Evolutionary conservation across 2,329 filamentous ascomycete species (phyloP), one percentile per base, ranked within the genome.

Genomic region (Verticillium klebahnii): DNA sequence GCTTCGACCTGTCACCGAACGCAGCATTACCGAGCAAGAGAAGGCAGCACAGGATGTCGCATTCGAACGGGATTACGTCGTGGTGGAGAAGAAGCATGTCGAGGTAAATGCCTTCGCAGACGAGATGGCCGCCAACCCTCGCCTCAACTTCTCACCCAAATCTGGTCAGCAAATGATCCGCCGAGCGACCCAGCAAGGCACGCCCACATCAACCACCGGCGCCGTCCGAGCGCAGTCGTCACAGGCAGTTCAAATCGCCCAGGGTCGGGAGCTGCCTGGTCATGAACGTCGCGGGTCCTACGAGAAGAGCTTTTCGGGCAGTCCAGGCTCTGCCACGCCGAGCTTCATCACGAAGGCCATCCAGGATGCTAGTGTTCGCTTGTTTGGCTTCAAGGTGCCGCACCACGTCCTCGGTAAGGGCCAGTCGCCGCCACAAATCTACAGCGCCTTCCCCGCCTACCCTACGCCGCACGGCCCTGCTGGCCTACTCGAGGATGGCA

Each of bases 91-190:
- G 79, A 88, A 90, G 66, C 90, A 93, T 23, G 93, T 99, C 12
- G 94, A 98, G 74, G 94, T 99, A 58, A 98, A 99, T 73, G 95
- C 95, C 2, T 90, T 99, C 70, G 95, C 95, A 25, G 95, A 99
- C 74, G 94, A 98, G 75, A 81, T 99, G 71, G 93, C 92, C 55
- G 90, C 93, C 59, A 94, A 91, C 70, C 90, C 91, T 57, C 87
- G 87, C 58, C 77, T 88, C 25, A 82, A 77, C 34, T 36, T 66
- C 5, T 81, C 84, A 52, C 80, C 83, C 6, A 84, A 87, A 65
- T 78, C 85, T 9, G 85, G 85, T 11, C 45, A 50, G 45, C 81
- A 85, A 25, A 86, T 95, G 70, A 79, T 89, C 54, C 89, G 93
- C 61, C 86, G 93, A 67, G 86, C 90, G 17, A 95, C 93, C 0